Base-by-base conservation (phyloP, 495 filamentous ascomycete species). In the Daldinia grandis region DNA sequence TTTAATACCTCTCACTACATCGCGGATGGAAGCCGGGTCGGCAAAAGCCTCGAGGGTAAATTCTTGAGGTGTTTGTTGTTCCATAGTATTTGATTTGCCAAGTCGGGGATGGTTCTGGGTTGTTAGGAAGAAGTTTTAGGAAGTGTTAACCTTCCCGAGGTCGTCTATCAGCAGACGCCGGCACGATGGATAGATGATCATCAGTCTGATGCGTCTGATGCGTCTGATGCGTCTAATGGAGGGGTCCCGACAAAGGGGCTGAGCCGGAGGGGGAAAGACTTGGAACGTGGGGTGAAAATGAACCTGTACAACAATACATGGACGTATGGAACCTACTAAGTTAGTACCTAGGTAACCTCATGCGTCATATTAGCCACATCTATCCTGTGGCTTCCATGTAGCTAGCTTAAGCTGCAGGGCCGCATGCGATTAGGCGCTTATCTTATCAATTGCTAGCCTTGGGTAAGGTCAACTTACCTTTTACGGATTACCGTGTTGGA, bases 11-110 rank as follows among this genome's bases (percentile, higher is more conserved):
- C 94, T 93, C 30, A 98, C 87, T 21, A 99, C 89, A 79, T 98
- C 95, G 76, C 92, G 92, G 71, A 97, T 92, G 70, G 89, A 91
- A 27, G 84, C 85, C 50, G 90, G 91, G 78, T 94, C 92, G 65
- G 91, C 90, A 78, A 94, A 92, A 72, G 93, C 90, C 79, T 95
- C 92, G 77, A 95, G 85, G 66, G 91, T 89, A 82, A 93, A 94
- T 78, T 94, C 91, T 72, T 91, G 92, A 75, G 91, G 88, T 75
- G 84, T 85, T 56, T 79, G 83, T 68, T 80, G 78, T 58, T 87
- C 83, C 86, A 87, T 87, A 65, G 68, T 77, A 59, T 47, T n/a
- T n/a, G 2, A 40, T 28, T 27, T 55, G 9, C 19, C 42, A 12
- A 47, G 17, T 47, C 10, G 17, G 19, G 19, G 19, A 47, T 24